A percentile compares a stretch with the other conserved stretches of the same genome.
These are phyloP conservation scores for Aspergillus ruber DNA, from an alignment of 2,329 filamentous ascomycete genomes.

Conservation along the genomic window DNA sequence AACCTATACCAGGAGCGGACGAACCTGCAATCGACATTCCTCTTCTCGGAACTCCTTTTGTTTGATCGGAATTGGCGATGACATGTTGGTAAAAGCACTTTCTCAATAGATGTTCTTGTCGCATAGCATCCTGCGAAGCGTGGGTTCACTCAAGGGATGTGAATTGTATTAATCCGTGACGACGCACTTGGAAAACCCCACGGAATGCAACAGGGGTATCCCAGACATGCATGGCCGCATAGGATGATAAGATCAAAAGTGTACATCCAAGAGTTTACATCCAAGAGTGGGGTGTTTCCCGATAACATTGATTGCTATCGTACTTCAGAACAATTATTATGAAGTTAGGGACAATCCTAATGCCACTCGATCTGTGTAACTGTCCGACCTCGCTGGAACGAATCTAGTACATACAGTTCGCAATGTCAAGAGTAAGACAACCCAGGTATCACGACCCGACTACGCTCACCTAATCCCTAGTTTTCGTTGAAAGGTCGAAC, in stretches of 20 bases:
- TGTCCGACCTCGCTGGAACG: not conserved
- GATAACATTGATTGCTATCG: not conserved
- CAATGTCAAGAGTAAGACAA: slow-evolving; percentile 19
- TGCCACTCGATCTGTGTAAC: no score
- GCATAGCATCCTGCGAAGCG: not conserved
- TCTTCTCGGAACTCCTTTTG: slow-evolving; percentile 35
- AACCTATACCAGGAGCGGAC: not conserved
- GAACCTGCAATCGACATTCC: slow-evolving; percentile 41
- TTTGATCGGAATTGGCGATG: slow-evolving; percentile 42
- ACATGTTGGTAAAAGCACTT: not conserved
- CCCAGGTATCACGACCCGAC: not conserved
- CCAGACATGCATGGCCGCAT: not conserved
- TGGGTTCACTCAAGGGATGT: not conserved
- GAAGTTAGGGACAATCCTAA: not conserved
- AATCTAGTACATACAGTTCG: not conserved
- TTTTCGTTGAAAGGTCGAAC: slow-evolving; percentile 46
- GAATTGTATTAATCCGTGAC: not conserved
- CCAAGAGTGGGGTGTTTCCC: not conserved
- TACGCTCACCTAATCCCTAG: slow-evolving; percentile 20
- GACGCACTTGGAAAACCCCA: not conserved
- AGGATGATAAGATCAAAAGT: not conserved
- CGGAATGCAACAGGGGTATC: not conserved
- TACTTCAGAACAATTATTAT: not conserved
- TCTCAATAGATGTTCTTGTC: not conserved
- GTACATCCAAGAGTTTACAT: not conserved